Conservation (phyloP, 805 yeast species). For the Debaryomyces hansenii region DNA sequence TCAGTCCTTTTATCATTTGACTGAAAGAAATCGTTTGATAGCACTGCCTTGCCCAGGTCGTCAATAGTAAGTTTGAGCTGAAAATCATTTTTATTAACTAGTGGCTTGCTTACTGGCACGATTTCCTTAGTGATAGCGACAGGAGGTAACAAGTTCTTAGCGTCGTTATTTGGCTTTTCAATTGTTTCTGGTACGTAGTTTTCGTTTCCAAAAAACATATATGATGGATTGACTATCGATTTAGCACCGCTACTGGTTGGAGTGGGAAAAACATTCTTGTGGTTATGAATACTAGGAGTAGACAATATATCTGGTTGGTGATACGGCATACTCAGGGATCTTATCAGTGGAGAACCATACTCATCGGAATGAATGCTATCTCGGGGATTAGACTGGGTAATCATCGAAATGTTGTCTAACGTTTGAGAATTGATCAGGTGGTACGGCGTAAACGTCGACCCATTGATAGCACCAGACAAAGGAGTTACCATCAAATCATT, state of each 20-base stretch:
- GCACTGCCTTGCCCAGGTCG: slow-evolving; percentile 41
- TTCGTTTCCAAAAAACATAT: not conserved
- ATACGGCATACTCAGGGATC: slow-evolving; percentile 10
- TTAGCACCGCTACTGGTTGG: not conserved
- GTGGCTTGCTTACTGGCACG: not conserved
- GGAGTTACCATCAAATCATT: slow-evolving; percentile 16
- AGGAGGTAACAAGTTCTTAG: slow-evolving; percentile 14
- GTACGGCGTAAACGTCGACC: slow-evolving; percentile 16
- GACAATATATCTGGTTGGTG: not conserved
- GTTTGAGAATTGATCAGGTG: slow-evolving; percentile 30
- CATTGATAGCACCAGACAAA: slow-evolving; percentile 13
- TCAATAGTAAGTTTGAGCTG: slow-evolving; percentile 38
- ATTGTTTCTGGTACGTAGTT: not conserved
- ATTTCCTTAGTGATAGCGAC: slow-evolving; percentile 5
- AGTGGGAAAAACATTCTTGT: not conserved
- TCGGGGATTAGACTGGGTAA: slow-evolving; percentile 21
- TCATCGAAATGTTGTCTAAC: slow-evolving; percentile 32
- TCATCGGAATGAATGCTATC: not conserved
- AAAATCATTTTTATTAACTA: slow-evolving; percentile 17
- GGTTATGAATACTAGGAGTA: not conserved
- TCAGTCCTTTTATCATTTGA: not conserved
- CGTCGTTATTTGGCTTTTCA: not conserved
- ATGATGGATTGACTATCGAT: not conserved
- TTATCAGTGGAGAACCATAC: slow-evolving; percentile 22
- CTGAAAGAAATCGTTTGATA: slow-evolving; percentile 21